Conservation (phyloP, 768 basidiomycete genomes). For the Cystobasidium tubakii region DNA sequence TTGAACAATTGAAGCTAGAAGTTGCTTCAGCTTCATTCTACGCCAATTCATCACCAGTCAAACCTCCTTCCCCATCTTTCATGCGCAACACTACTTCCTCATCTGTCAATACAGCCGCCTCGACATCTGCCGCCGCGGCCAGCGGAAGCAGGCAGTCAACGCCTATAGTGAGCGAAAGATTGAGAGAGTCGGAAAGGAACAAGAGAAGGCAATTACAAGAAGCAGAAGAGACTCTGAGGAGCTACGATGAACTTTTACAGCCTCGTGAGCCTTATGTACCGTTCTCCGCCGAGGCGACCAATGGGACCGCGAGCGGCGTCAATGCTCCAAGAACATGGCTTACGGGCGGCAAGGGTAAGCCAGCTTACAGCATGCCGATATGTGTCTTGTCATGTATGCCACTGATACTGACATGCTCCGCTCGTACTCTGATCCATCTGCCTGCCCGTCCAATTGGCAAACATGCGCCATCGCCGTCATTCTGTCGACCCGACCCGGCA, state of each 20-base stretch:
- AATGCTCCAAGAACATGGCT: conserved; percentile 9
- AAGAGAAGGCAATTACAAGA: conserved; percentile 31
- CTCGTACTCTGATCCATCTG: background rate
- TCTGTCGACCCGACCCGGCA: background rate
- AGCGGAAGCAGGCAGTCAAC: background rate
- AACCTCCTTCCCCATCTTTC: background rate
- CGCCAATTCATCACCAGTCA: conserved; percentile 12
- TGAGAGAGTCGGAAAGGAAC: conserved; percentile 22
- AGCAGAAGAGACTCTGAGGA: conserved; percentile 17
- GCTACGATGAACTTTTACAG: conserved; percentile 29
- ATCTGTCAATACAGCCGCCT: background rate
- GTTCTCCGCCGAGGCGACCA: background rate
- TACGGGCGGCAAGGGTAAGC: conserved; percentile 29
- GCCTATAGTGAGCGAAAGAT: conserved; percentile 16
- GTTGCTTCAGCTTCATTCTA: conserved; percentile 27
- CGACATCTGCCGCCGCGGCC: background rate
- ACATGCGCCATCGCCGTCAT: background rate
- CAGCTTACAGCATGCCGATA: background rate
- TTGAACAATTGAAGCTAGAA: conserved; percentile 12
- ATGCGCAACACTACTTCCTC: background rate
- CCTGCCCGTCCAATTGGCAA: background rate
- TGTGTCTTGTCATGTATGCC: too few relatives aligned
- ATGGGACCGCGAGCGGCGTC: background rate
- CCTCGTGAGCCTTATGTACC: conserved; percentile 29
- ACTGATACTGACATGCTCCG: background rate